Conservation (phyloP, 2,329 filamentous ascomycete genomes). For the Penicillium aurantiogriseum region DNA sequence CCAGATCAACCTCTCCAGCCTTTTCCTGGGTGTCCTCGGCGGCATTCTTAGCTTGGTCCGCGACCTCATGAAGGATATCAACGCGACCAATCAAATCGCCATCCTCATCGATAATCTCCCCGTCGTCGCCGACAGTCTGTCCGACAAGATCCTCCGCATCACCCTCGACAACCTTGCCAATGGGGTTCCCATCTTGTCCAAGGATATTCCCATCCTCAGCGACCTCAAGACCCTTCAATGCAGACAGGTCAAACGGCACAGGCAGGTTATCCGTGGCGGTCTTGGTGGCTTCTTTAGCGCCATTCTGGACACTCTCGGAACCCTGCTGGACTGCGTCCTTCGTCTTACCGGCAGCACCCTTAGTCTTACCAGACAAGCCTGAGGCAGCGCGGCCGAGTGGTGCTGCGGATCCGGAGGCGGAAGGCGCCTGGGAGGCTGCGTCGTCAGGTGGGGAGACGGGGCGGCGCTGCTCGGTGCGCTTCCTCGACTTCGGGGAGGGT, state of each 20-base stretch:
- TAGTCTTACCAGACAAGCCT: slow-evolving; percentile 19
- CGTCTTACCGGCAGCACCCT: slow-evolving; percentile 16
- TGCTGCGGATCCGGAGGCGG: slow-evolving; percentile 27
- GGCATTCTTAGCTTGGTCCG: slow-evolving; percentile 23
- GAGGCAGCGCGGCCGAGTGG: slow-evolving; percentile 16
- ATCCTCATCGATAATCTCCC: slow-evolving; percentile 34
- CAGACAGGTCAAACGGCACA: slow-evolving; percentile 35
- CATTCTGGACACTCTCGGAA: slow-evolving; percentile 8
- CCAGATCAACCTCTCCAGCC: slow-evolving; percentile 18
- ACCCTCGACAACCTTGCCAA: slow-evolving; percentile 44
- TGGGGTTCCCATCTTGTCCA: slow-evolving; percentile 34
- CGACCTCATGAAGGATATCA: slow-evolving; percentile 28
- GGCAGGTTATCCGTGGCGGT: slow-evolving; percentile 1
- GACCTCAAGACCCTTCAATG: slow-evolving; percentile 42
- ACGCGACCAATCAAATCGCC: slow-evolving; percentile 41
- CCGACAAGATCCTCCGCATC: slow-evolving; percentile 43
- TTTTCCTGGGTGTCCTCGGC: slow-evolving; percentile 19
- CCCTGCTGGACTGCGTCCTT: slow-evolving; percentile 18
- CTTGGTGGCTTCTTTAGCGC: neutral
- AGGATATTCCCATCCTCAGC: slow-evolving; percentile 39
- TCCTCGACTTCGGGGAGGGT: slow-evolving; percentile 26
- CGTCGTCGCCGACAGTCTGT: slow-evolving; percentile 40
- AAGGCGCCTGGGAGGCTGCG: slow-evolving; percentile 22
- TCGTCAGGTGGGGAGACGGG: slow-evolving; percentile 24
- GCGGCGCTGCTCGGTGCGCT: slow-evolving; percentile 28